Conservation (phyloP, 768 basidiomycete species). For the Leccinum disarticulatum region DNA sequence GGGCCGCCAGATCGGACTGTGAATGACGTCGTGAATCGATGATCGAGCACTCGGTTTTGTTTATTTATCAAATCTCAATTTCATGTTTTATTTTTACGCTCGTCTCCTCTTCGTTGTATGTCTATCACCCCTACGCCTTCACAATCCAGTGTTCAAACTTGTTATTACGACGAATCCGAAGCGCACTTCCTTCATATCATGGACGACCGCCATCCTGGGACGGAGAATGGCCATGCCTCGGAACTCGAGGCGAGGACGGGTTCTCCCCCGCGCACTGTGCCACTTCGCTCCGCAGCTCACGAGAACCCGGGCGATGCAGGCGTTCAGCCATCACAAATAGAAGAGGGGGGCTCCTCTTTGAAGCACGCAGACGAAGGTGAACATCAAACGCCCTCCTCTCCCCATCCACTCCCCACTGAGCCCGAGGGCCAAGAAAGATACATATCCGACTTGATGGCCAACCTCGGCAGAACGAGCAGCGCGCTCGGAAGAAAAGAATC, state of each 20-base stretch:
- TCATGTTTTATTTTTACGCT: not conserved
- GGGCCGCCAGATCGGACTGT: conserved; percentile 8
- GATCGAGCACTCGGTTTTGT: conserved; percentile 4
- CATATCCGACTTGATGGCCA: not conserved
- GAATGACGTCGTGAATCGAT: conserved; percentile 17
- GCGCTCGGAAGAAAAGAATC: conserved; percentile 22
- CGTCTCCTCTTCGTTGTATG: conserved; percentile 11
- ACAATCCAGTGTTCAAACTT: conserved; percentile 34
- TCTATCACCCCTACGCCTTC: conserved; percentile 16
- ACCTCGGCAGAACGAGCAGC: not conserved
- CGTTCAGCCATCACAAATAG: not conserved
- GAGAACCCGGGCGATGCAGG: not conserved
- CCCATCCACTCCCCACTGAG: conserved; percentile 26
- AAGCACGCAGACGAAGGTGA: not conserved
- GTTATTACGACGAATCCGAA: conserved; percentile 48
- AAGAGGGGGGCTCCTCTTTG: not conserved
- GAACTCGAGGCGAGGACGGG: not conserved
- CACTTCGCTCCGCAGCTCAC: not conserved
- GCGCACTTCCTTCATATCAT: conserved; percentile 23
- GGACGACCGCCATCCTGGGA: not conserved
- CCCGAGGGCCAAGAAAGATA: conserved; percentile 6
- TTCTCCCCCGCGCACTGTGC: not conserved
- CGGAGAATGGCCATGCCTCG: conserved; percentile 1
- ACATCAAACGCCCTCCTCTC: conserved; percentile 13
- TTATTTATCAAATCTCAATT: conserved; percentile 23